Conservation (phyloP, 1,284 basidiomycete species). For the Mycena sp. region DNA sequence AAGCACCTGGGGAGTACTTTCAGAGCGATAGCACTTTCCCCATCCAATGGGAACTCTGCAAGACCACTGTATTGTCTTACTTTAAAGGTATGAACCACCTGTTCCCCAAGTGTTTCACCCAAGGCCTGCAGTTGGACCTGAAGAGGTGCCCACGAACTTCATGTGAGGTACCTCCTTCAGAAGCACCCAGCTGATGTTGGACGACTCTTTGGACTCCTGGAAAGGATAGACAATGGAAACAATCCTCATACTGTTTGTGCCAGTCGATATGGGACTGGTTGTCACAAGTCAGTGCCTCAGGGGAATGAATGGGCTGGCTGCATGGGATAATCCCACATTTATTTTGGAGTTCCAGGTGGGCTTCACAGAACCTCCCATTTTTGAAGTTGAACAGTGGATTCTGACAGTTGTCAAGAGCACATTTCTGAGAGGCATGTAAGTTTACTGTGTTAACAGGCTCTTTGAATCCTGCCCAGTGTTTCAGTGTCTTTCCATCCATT, state of each 20-base stretch:
- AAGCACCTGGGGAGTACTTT: background rate
- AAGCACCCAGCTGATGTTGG: constrained; percentile 5
- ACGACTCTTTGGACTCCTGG: constrained; percentile 31
- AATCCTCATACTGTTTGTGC: constrained; percentile 4
- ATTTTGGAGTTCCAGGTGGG: constrained; percentile 5
- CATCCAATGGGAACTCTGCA: background rate
- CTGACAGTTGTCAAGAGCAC: constrained; percentile 23
- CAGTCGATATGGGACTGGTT: constrained; percentile 1
- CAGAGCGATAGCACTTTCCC: background rate
- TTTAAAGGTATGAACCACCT: constrained; percentile 1
- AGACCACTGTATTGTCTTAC: background rate
- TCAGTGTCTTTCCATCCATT: constrained; percentile 18
- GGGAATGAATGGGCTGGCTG: background rate
- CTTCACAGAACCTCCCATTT: constrained; percentile 30
- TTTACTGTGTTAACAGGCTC: background rate
- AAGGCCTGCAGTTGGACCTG: background rate
- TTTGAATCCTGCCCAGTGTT: constrained; percentile 1
- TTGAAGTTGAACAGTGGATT: constrained; percentile 29
- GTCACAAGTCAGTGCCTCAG: constrained; percentile 19
- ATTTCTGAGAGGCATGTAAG: constrained; percentile 21
- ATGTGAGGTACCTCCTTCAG: background rate
- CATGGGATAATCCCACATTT: constrained; percentile 31
- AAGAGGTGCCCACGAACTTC: background rate
- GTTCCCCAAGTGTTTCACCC: background rate
- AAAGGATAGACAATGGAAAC: constrained; percentile 5